Base-by-base conservation (phyloP, 2,329 filamentous ascomycete species). In the Exophiala lecanii-corni region DNA sequence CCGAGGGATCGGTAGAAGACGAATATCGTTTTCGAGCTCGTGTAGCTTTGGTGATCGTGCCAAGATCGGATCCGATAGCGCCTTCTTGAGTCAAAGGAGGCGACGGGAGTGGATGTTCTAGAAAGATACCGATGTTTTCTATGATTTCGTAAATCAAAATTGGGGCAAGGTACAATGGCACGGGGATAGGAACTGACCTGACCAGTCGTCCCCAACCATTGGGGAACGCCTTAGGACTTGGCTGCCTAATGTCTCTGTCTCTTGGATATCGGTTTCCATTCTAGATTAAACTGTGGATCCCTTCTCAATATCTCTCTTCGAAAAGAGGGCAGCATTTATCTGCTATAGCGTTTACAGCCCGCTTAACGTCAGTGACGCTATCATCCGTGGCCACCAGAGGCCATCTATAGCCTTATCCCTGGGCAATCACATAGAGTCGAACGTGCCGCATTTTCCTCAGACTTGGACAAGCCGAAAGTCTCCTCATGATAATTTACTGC, bases 21-120 rank as follows among this genome's bases (percentile, higher is more conserved):
- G 16, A 15, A 39, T 34, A 18, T 31, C 35, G 35, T 43, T 43
- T 43, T 31, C 34, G 41, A 38, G n/a, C 31, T 18, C 3, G 34
- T 28, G 23, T 30, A 18, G 20, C 41, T 39, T 39, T 21, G 17
- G 23, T 16, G 26, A 17, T 21, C 32, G 35, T 23, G 36, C 6
- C 19, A 41, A 12, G n/a, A 18, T 35, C 18, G 26, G 30, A 28
- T 28, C 25, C 25, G 25, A 28, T n/a, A 36, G 33, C 33, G 15
- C n/a, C 15, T 36, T 36, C 33, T 36, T n/a, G 5, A 15, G 33
- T 20, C 19, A 36, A 15, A 20, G 33, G 6, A 20, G 33, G 17
- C 17, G 33, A 36, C 33, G 33, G 17, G n/a, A 36, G 33, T 36
- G 33, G 33, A 20, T 36, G 33, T 36, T 20, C n/a, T 36, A 36